Percentiles rank a stretch among this genome's conserved stretches.
These are phyloP conservation scores for Thalassia testudinum DNA, from an alignment of 116 monocot species.

Conservation along the genomic window DNA sequence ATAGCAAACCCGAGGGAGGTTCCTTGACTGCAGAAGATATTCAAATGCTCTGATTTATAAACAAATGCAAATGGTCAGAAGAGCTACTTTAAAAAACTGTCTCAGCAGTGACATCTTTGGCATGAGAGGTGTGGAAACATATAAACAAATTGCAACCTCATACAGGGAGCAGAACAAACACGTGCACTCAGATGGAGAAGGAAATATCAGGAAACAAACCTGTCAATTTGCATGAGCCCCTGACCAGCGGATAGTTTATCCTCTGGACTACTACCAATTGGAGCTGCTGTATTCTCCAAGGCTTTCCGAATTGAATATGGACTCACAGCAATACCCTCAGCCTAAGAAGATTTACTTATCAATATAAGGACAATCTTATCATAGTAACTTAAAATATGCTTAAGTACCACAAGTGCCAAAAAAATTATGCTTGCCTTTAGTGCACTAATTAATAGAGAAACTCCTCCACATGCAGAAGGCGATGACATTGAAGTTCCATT, in stretches of 20 bases:
- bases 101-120: background rate
- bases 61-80: background rate
- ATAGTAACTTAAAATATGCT: no score
- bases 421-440: constrained; percentile 52
- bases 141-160: background rate
- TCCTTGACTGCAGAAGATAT: constrained; percentile 46
- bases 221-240: constrained; percentile 89
- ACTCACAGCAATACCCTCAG: constrained; percentile 66
- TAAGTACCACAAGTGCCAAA: no score
- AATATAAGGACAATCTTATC: background rate
- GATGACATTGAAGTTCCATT: constrained; percentile 99
- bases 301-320: constrained; percentile 75
- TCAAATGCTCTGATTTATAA: constrained; percentile 51
- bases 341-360: constrained; percentile 24
- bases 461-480: constrained; percentile 92
- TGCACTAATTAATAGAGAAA: constrained; percentile 77
- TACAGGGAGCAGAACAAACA: no score
- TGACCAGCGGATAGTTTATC: constrained; percentile 74
- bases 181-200: no score
- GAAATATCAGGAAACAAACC: constrained; percentile 17
- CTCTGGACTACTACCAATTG: constrained; percentile 46
- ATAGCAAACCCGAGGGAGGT: constrained; percentile 51
- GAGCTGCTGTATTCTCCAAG: constrained; percentile 62
- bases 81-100: background rate
- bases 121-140: background rate